Evolutionary conservation across 495 filamentous ascomycete genomes (phyloP).

Genomic region (Friedmanniomyces simplex): DNA sequence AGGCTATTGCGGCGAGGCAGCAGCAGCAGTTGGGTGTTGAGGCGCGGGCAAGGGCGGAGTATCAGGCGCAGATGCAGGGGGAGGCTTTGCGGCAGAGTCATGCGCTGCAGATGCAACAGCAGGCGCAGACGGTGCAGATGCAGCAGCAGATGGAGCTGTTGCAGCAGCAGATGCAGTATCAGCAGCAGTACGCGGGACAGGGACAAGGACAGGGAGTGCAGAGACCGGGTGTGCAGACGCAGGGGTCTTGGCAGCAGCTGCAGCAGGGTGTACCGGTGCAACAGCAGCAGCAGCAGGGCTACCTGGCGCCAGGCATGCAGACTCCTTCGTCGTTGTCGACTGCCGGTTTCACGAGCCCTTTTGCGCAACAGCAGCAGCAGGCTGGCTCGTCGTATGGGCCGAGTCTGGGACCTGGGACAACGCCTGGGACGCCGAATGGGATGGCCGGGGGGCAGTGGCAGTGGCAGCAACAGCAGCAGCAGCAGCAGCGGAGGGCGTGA

Average conservation of each 20-base stretch:
- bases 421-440: slow-evolving; percentile 7
- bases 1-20: slow-evolving; percentile 17
- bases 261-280: too few relatives aligned
- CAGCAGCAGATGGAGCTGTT: background rate
- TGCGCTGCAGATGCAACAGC: slow-evolving; percentile 2
- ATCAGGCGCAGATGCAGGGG: slow-evolving; percentile 15
- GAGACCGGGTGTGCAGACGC: slow-evolving; percentile 1
- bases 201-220: too few relatives aligned
- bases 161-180: slow-evolving; percentile 5
- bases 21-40: slow-evolving; percentile 16
- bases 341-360: background rate
- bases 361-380: background rate
- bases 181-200: background rate
- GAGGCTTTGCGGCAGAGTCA: slow-evolving; percentile 4
- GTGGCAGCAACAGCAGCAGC: slow-evolving; percentile 12
- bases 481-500: slow-evolving; percentile 4
- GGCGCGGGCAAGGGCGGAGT: background rate
- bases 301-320: background rate
- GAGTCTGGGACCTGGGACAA: background rate
- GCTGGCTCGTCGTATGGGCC: background rate
- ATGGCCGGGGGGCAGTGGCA: background rate
- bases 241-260: slow-evolving; percentile 7
- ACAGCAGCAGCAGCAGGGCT: background rate
- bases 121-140: background rate
- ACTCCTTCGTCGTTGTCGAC: background rate